Conservation (phyloP, 148 eudicot species). For the Cornus suecica region DNA sequence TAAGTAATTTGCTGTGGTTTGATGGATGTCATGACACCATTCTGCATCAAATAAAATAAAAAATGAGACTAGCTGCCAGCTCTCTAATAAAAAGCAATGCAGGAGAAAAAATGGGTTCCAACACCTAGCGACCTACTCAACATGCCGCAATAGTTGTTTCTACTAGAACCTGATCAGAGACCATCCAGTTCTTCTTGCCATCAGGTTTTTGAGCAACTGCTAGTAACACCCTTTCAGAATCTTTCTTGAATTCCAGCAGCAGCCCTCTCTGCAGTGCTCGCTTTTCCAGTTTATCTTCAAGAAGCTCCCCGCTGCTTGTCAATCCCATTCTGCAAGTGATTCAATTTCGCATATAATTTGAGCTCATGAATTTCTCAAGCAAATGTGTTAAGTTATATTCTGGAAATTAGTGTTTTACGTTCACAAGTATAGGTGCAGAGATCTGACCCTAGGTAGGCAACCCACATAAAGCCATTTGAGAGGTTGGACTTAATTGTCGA, state of each 20-base stretch:
- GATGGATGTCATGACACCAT: slow-evolving; percentile 73
- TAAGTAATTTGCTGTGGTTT: slow-evolving; percentile 95
- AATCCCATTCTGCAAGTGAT: slow-evolving; percentile 54
- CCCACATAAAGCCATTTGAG: not conserved
- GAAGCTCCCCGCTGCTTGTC: slow-evolving; percentile 44
- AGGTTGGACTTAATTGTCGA: no score
- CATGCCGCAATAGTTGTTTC: slow-evolving; percentile 29
- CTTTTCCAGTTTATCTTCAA: slow-evolving; percentile 56
- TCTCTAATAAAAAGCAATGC: slow-evolving; percentile 2
- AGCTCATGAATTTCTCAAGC: not conserved
- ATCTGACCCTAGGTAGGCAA: not conserved
- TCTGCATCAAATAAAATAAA: slow-evolving; percentile 40
- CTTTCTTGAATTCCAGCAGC: slow-evolving; percentile 85
- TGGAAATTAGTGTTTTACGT: not conserved
- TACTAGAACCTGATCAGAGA: slow-evolving; percentile 82
- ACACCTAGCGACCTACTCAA: slow-evolving; percentile 44
- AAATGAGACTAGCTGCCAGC: slow-evolving; percentile 12
- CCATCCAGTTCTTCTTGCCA: slow-evolving; percentile 98
- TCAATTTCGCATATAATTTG: not conserved
- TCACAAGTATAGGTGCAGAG: not conserved
- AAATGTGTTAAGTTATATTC: not conserved
- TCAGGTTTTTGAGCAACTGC: slow-evolving; percentile 89
- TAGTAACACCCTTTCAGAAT: slow-evolving; percentile 81
- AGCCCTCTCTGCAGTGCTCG: slow-evolving; percentile 58
- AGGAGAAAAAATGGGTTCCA: slow-evolving; percentile 16